Percentiles rank a stretch among this genome's conserved stretches.
Conservation (phyloP, 352 stramenopile species). For the Globisporangium nagaii region DNA sequence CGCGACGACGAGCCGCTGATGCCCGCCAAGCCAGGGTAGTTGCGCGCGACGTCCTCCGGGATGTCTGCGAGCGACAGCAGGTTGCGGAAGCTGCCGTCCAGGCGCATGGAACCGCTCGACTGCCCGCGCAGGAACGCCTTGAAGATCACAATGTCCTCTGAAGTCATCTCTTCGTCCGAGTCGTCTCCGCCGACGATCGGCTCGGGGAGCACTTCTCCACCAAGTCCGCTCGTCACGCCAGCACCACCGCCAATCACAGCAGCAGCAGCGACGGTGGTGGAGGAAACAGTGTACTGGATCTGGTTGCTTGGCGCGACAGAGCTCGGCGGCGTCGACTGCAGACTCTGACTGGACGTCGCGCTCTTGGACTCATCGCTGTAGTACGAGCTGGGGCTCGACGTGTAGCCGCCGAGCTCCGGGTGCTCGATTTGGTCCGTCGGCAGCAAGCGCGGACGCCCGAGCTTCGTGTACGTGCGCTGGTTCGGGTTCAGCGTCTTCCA, state of each 20-base stretch:
- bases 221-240: neutral
- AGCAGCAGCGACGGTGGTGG: neutral
- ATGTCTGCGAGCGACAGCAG: slow-evolving; percentile 28
- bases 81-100: slow-evolving; percentile 20
- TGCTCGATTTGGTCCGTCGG: slow-evolving; percentile 37
- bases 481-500: slow-evolving; percentile 85
- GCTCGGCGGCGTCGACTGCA: neutral
- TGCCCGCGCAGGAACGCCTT: slow-evolving; percentile 52
- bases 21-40: slow-evolving; percentile 4
- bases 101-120: slow-evolving; percentile 36
- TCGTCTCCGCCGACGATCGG: slow-evolving; percentile 36
- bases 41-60: slow-evolving; percentile 4
- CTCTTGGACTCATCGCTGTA: neutral
- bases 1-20: slow-evolving; percentile 6
- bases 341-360: neutral
- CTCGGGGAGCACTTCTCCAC: slow-evolving; percentile 18
- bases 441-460: slow-evolving; percentile 59
- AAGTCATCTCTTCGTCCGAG: slow-evolving; percentile 43
- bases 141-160: slow-evolving; percentile 57
- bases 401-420: slow-evolving; percentile 9
- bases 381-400: neutral
- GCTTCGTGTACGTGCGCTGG: slow-evolving; percentile 67
- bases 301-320: slow-evolving; percentile 7
- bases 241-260: neutral
- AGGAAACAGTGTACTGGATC: neutral